These are phyloP conservation scores for Russula sp. DNA, from an alignment of 768 basidiomycete species.

Conservation along the genomic window DNA sequence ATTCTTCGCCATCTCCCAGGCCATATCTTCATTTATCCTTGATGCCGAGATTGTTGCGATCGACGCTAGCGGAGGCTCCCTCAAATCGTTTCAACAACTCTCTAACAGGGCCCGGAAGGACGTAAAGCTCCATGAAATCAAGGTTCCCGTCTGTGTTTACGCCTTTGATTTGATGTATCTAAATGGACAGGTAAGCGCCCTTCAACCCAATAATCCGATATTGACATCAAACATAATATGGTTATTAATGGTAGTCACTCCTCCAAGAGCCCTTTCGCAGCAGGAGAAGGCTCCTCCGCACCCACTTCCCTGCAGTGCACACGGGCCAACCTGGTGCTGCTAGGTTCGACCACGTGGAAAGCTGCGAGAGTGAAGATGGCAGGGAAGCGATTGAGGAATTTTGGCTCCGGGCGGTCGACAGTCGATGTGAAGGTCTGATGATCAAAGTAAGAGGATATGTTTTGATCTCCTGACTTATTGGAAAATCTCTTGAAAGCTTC, in stretches of 20 bases:
- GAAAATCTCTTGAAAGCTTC: conserved; percentile 37
- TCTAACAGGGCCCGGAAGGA: conserved; percentile 81
- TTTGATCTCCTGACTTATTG: conserved; percentile 3
- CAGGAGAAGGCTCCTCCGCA: conserved; percentile 57
- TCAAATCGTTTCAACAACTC: conserved; percentile 81
- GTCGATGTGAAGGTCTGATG: conserved; percentile 90
- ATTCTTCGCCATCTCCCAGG: conserved; percentile 39
- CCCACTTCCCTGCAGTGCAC: conserved; percentile 48
- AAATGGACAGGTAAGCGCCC: conserved; percentile 58
- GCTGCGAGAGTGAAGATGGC: conserved; percentile 56
- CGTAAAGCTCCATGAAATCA: conserved; percentile 66
- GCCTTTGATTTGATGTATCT: conserved; percentile 87
- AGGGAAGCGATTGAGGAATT: conserved; percentile 62
- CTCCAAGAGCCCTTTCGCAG: conserved; percentile 62
- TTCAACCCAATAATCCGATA: conserved; percentile 5
- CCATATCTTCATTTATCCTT: conserved; percentile 59
- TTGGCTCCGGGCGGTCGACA: conserved; percentile 66
- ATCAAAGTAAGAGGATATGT: conserved; percentile 53
- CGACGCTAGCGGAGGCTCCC: conserved; percentile 50
- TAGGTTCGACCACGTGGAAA: conserved; percentile 66
- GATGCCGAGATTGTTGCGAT: conserved; percentile 88
- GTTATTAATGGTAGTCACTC: conserved; percentile 43
- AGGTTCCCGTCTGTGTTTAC: conserved; percentile 74
- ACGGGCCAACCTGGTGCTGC: conserved; percentile 44
- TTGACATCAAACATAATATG: conserved; percentile 8